Evolutionary conservation across 2,329 filamentous ascomycete species (phyloP).

Genomic region (Diaporthe nobilis): DNA sequence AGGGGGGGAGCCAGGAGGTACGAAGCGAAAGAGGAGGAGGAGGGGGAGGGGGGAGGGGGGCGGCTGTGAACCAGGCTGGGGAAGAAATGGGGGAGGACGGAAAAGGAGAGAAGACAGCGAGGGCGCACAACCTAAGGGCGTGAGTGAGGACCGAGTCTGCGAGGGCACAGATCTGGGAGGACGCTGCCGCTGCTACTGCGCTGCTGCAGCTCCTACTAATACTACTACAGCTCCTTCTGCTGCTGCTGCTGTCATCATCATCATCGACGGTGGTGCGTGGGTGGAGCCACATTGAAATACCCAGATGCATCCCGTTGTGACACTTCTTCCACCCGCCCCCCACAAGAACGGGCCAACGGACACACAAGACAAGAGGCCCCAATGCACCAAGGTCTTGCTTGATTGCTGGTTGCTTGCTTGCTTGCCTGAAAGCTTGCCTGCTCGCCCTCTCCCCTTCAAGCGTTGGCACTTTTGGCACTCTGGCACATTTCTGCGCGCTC

Average conservation of each 20-base stretch:
- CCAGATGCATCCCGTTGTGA: constrained; percentile 29
- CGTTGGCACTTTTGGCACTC: constrained; percentile 3
- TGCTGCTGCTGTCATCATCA: constrained; percentile 12
- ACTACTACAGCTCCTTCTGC: background rate
- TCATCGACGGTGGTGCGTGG: constrained; percentile 15
- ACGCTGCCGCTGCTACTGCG: background rate
- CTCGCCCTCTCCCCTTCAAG: background rate
- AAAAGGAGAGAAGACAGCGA: constrained; percentile 22
- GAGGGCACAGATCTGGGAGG: constrained; percentile 21
- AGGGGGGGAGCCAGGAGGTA: background rate
- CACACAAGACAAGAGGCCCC: constrained; percentile 6
- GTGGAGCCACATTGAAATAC: constrained; percentile 23
- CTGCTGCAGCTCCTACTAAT: background rate
- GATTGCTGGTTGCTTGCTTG: constrained; percentile 10
- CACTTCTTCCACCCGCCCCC: constrained; percentile 8
- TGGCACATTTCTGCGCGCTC: constrained; percentile 17
- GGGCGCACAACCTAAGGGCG: constrained; percentile 31
- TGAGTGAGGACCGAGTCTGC: constrained; percentile 14
- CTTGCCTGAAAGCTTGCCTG: constrained; percentile 25
- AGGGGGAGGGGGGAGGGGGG: too few species aligned
- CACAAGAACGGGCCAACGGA: constrained; percentile 24
- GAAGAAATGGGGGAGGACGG: constrained; percentile 17
- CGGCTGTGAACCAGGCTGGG: constrained; percentile 9
- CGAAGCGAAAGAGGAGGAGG: constrained; percentile 3
- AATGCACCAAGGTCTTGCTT: constrained; percentile 16